A percentile compares a stretch with the other conserved stretches of the same genome.
Conservation (phyloP, 495 filamentous ascomycete species). For the Beverwykella pulmonaria region DNA sequence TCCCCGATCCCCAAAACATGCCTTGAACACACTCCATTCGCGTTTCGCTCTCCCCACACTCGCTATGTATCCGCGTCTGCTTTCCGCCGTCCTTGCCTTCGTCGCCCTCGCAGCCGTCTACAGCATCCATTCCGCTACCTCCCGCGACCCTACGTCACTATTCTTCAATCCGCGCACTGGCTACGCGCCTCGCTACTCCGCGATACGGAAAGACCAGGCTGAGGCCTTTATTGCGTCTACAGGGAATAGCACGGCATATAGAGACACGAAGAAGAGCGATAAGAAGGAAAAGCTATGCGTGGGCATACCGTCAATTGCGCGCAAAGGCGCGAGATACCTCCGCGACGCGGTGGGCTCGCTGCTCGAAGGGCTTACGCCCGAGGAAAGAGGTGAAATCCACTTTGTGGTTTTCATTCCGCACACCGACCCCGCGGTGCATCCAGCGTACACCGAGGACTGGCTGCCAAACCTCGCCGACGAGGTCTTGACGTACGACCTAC, state of each 20-base stretch:
- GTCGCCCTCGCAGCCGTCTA: constrained; percentile 21
- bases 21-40: not conserved
- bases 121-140: constrained; percentile 36
- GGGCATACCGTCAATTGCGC: constrained; percentile 36
- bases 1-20: not conserved
- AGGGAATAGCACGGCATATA: not conserved
- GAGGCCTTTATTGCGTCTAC: constrained; percentile 40
- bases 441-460: constrained; percentile 55
- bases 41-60: not conserved
- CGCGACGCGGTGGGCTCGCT: constrained; percentile 55
- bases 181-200: constrained; percentile 49
- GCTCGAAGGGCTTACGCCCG: constrained; percentile 51
- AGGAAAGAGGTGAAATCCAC: constrained; percentile 52
- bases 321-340: constrained; percentile 48
- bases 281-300: constrained; percentile 32
- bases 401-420: constrained; percentile 60
- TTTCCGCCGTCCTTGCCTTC: constrained; percentile 22
- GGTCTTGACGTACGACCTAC: constrained; percentile 51
- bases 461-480: constrained; percentile 51
- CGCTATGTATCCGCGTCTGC: constrained; percentile 5
- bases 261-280: constrained; percentile 21
- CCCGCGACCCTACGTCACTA: constrained; percentile 51
- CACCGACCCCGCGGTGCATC: constrained; percentile 52
- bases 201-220: constrained; percentile 47
- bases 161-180: constrained; percentile 50